A percentile compares a stretch with the other conserved stretches of the same genome.
Evolutionary conservation across 768 basidiomycete species (phyloP).

Genomic region (Hemileccinum impolitum): DNA sequence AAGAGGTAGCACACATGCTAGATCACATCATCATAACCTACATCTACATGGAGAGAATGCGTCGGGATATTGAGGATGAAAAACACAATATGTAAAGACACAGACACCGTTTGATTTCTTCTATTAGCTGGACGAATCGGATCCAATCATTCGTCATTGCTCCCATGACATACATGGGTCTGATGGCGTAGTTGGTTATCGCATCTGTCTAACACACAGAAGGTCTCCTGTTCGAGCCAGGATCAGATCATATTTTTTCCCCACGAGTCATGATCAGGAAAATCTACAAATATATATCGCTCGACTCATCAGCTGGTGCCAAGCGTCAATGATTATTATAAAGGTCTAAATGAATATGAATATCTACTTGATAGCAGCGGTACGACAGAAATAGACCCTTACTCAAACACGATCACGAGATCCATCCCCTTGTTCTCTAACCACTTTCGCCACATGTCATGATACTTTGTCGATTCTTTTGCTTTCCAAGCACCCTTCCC

Average conservation of each 20-base stretch:
- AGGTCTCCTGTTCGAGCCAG: conserved; percentile 25
- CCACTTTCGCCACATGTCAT: conserved; percentile 39
- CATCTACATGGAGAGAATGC: conserved; percentile 29
- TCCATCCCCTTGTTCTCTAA: conserved; percentile 34
- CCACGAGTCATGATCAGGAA: too few species aligned
- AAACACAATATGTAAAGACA: background rate
- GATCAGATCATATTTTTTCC: conserved; percentile 13
- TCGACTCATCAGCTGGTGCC: too few species aligned
- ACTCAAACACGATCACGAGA: conserved; percentile 35
- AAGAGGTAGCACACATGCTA: conserved; percentile 24
- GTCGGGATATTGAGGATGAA: conserved; percentile 22
- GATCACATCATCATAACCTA: conserved; percentile 35
- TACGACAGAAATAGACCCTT: background rate
- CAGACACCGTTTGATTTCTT: too few species aligned
- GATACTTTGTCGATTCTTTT: conserved; percentile 29
- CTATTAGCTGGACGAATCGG: too few species aligned
- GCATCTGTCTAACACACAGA: conserved; percentile 76
- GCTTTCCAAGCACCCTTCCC: background rate
- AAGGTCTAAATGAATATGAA: background rate
- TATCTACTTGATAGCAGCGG: background rate
- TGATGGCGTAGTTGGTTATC: conserved; percentile 82
- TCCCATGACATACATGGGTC: conserved; percentile 7
- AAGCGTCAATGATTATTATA: background rate
- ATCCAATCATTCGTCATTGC: too few species aligned
- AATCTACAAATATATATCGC: too few species aligned